Percentiles rank a stretch among this genome's conserved stretches.
Evolutionary conservation across 352 stramenopile genomes (phyloP).

Genomic region (Aphanomyces invadans): DNA sequence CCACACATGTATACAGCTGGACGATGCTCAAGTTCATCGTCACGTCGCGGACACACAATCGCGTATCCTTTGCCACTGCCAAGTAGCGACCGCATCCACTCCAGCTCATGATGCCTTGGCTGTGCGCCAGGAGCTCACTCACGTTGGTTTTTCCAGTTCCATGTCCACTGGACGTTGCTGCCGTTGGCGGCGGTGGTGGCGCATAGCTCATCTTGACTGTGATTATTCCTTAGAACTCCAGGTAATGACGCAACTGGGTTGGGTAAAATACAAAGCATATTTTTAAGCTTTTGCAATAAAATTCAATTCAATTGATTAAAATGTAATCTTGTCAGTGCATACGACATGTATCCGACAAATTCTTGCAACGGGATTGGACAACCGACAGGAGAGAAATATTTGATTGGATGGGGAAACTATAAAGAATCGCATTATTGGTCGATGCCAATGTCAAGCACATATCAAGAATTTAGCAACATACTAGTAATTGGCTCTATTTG

Average conservation of each 20-base stretch:
- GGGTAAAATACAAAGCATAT: too few species aligned
- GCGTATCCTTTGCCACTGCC: slow-evolving; percentile 41
- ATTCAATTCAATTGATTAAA: too few species aligned
- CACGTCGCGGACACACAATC: slow-evolving; percentile 47
- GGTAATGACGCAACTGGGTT: too few species aligned
- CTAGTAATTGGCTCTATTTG: not conserved
- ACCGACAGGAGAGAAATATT: not conserved
- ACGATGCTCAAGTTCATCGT: slow-evolving; percentile 21
- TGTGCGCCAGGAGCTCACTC: slow-evolving; percentile 35
- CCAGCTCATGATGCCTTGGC: slow-evolving; percentile 54
- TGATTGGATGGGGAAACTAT: not conserved
- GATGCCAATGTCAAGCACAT: not conserved
- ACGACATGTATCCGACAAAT: not conserved
- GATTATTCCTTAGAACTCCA: too few species aligned
- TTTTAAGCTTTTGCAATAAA: too few species aligned
- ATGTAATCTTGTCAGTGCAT: too few species aligned
- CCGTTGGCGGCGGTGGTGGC: not conserved
- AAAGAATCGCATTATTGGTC: not conserved
- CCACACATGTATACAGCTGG: slow-evolving; percentile 22
- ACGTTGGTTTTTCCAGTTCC: slow-evolving; percentile 11
- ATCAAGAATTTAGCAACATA: not conserved
- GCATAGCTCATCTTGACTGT: not conserved
- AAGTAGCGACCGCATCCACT: slow-evolving; percentile 54
- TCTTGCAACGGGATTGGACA: not conserved
- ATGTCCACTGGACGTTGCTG: not conserved